phyloP scores from a whole-genome alignment of 2,329 filamentous ascomycete species.

The Verticillium klebahnii region DNA sequence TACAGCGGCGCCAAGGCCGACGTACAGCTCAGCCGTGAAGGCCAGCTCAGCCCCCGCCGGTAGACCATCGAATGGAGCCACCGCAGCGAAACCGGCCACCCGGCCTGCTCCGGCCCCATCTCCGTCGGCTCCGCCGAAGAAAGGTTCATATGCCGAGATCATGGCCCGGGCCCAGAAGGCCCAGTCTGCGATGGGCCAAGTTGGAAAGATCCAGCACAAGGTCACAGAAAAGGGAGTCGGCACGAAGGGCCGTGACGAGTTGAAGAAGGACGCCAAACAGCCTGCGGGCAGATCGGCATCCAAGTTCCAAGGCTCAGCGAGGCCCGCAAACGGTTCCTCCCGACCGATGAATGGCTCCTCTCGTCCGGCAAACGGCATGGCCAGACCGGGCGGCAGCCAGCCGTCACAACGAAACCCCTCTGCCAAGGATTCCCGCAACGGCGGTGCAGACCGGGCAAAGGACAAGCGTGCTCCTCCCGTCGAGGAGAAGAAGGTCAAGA shows the following conservation, averaged over 20 bases:
- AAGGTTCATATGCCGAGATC: constrained; percentile 70
- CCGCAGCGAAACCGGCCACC: constrained; percentile 2
- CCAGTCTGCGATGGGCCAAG: constrained; percentile 54
- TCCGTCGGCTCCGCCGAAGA: constrained; percentile 52
- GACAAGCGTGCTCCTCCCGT: constrained; percentile 21
- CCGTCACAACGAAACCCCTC: neutral
- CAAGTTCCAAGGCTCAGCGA: constrained; percentile 7
- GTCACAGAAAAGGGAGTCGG: constrained; percentile 59
- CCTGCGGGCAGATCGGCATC: constrained; percentile 5
- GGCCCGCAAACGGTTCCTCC: constrained; percentile 1
- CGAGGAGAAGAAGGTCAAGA: constrained; percentile 54
- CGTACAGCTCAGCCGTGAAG: constrained; percentile 3
- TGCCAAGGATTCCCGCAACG: constrained; percentile 15
- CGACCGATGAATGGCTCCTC: neutral
- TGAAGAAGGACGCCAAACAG: constrained; percentile 38
- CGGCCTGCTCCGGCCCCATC: constrained; percentile 32
- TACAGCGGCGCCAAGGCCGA: constrained; percentile 6
- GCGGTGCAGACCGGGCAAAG: constrained; percentile 5
- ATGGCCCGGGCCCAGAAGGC: constrained; percentile 67
- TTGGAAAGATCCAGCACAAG: constrained; percentile 73
- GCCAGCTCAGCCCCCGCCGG: constrained; percentile 3
- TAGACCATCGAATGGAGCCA: constrained; percentile 5
- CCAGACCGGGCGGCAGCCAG: neutral
- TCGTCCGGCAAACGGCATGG: neutral
- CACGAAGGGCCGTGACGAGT: constrained; percentile 47